A percentile compares a stretch with the other conserved stretches of the same genome.
Conservation (phyloP, 106 monocot species). For the Dactylorhiza incarnata region DNA sequence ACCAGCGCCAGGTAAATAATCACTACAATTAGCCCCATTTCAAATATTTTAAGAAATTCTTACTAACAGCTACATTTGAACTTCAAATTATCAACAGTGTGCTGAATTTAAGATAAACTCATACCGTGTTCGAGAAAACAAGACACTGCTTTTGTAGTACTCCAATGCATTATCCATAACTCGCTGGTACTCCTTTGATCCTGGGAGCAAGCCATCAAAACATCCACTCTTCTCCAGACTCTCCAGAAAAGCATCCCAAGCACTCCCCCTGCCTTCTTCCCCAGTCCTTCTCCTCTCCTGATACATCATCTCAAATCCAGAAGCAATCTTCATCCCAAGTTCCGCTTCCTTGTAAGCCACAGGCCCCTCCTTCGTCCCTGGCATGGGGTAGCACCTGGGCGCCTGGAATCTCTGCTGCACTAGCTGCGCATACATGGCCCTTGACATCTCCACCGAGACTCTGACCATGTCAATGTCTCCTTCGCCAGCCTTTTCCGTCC, state of each 20-base stretch:
- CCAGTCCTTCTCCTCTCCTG: conserved; percentile 60
- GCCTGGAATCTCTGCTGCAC: conserved; percentile 84
- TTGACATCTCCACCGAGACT: conserved; percentile 61
- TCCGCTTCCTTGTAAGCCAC: conserved; percentile 60
- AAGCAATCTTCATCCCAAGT: conserved; percentile 91
- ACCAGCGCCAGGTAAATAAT: neutral
- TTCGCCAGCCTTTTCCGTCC: neutral
- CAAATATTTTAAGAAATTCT: neutral
- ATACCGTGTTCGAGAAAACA: conserved; percentile 69
- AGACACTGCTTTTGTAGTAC: conserved; percentile 45
- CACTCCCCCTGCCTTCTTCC: conserved; percentile 49
- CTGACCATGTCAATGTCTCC: conserved; percentile 57
- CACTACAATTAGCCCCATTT: neutral
- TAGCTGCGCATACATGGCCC: conserved; percentile 91
- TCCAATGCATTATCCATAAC: conserved; percentile 50
- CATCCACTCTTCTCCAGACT: conserved; percentile 65
- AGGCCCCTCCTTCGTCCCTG: conserved; percentile 44
- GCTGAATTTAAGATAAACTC: neutral
- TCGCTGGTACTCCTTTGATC: conserved; percentile 78
- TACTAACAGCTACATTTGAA: neutral
- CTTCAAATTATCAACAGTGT: neutral
- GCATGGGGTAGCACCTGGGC: conserved; percentile 76
- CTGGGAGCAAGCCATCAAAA: conserved; percentile 75
- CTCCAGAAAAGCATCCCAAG: conserved; percentile 70
- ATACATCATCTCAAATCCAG: conserved; percentile 99